Base-by-base conservation (phyloP, 2,329 filamentous ascomycete genomes). In the Trichophyton benhamiae region DNA sequence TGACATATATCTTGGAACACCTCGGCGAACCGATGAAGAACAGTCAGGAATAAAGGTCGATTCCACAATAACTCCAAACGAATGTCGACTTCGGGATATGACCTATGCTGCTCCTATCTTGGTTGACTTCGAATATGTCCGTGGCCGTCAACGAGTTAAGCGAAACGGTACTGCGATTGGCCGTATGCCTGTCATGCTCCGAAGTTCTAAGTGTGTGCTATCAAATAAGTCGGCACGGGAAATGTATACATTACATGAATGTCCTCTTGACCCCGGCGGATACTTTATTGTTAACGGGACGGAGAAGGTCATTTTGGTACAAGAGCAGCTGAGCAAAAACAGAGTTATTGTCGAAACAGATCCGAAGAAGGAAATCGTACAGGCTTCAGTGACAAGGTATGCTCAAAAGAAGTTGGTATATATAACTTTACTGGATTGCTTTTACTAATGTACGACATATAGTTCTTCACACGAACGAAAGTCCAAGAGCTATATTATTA, bases 291-390 rank as follows among this genome's bases (percentile, higher is more conserved):
- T 97, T 66, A 90, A 92, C 68, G 94, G 94, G 55, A 96, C 95
- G 20, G 94, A 99, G 74, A 99, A 99, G 78, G 94, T 99, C 67
- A 99, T 99, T 70, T 79, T 99, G 49, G 95, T 99, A 13, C 94
- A 99, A 74, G 95, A 99, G 72, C 94, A 99, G 76, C 79, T 99
- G 71, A 99, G 94, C 82, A 99, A 99, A 82, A 99, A 99, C 75
- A 86, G 94, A 78, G 89, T 99, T 69, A 96, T 99, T 72, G 92
- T 99, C 15, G 95, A 99, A 75, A 87, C 89, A 61, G 89, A 92
- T 68, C 82, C 87, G 59, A 95, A 95, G 77, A 97, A 96, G 75
- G 88, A 88, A 63, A 86, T 95, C 65, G 92, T 97, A 61, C 89
- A 92, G 67, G 94, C 95, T 42, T 97, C 94, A 1, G 94, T 97